These are phyloP conservation scores for Penicillium griseofulvum DNA, from an alignment of 2,329 filamentous ascomycete genomes.

Conservation along the genomic window DNA sequence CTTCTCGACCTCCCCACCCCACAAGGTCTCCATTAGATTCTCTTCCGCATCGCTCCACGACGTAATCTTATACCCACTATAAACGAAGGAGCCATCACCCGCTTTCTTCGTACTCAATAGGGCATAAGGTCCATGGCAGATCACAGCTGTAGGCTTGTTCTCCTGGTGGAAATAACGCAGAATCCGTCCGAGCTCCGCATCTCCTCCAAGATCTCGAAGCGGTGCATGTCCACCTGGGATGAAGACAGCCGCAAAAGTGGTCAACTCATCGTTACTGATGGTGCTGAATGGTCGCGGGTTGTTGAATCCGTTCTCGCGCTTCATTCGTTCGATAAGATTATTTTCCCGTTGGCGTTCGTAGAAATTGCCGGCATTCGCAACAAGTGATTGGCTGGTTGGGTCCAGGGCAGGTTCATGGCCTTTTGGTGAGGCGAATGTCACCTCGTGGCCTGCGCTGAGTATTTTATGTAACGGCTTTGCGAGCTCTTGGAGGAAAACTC, in stretches of 20 bases:
- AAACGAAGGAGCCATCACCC: conserved; percentile 40
- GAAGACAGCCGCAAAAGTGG: conserved; percentile 43
- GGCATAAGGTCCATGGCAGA: conserved; percentile 50
- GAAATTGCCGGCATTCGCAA: conserved; percentile 48
- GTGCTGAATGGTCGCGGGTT: conserved; percentile 38
- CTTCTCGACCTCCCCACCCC: conserved; percentile 45
- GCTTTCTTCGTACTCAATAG: conserved; percentile 43
- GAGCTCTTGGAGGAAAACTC: conserved; percentile 43
- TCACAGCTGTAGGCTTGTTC: conserved; percentile 45
- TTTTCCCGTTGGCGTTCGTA: conserved; percentile 44
- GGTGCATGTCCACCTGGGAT: conserved; percentile 50
- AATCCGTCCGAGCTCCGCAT: conserved; percentile 45
- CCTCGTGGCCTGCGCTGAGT: conserved; percentile 41
- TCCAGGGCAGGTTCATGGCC: conserved; percentile 45
- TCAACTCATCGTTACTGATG: conserved; percentile 43
- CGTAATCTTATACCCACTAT: conserved; percentile 48
- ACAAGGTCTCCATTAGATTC: conserved; percentile 46
- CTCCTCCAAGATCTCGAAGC: conserved; percentile 42
- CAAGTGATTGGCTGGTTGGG: conserved; percentile 42
- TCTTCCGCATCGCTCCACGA: conserved; percentile 49
- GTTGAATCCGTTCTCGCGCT: conserved; percentile 45
- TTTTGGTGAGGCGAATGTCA: conserved; percentile 48
- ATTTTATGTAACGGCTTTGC: conserved; percentile 39
- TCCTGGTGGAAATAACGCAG: conserved; percentile 41
- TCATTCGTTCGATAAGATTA: conserved; percentile 46